Percentiles rank a stretch among this genome's conserved stretches.
phyloP scores from a whole-genome alignment of 1,284 basidiomycete genomes.

The Apiotrichum laibachii region DNA sequence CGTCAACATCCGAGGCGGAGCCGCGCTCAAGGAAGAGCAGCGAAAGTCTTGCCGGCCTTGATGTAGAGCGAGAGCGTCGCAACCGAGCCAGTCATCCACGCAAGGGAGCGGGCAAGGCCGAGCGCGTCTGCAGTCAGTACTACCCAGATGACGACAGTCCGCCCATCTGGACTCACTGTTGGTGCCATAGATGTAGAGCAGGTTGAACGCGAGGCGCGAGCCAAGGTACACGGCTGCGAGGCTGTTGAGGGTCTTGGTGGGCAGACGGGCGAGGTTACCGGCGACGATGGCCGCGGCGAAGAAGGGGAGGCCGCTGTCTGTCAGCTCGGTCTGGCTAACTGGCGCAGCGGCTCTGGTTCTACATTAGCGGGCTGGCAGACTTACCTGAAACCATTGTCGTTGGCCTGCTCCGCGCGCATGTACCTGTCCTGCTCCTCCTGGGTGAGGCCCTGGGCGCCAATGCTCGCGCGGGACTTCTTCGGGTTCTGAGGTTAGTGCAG shows the following conservation, averaged over 20 bases:
- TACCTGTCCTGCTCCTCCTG: conserved; percentile 64
- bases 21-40: not conserved
- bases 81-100: conserved; percentile 22
- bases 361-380: no score
- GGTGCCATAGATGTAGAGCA: conserved; percentile 35
- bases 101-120: conserved; percentile 22
- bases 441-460: conserved; percentile 80
- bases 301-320: conserved; percentile 16
- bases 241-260: conserved; percentile 32
- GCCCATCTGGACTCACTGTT: conserved; percentile 25
- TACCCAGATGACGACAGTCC: not conserved
- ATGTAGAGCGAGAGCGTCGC: conserved; percentile 25
- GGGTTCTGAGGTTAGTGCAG: conserved; percentile 21
- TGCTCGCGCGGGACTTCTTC: conserved; percentile 79
- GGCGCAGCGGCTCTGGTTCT: no score
- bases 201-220: conserved; percentile 30
- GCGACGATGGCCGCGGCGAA: conserved; percentile 36
- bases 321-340: not conserved
- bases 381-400: conserved; percentile 31
- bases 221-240: conserved; percentile 31
- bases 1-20: no score
- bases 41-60: conserved; percentile 26
- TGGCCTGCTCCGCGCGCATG: conserved; percentile 33
- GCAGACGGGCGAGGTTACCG: conserved; percentile 36
- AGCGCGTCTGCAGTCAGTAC: conserved; percentile 18